phyloP scores from a whole-genome alignment of 2,329 filamentous ascomycete genomes.

The Pseudocercospora eumusae region DNA sequence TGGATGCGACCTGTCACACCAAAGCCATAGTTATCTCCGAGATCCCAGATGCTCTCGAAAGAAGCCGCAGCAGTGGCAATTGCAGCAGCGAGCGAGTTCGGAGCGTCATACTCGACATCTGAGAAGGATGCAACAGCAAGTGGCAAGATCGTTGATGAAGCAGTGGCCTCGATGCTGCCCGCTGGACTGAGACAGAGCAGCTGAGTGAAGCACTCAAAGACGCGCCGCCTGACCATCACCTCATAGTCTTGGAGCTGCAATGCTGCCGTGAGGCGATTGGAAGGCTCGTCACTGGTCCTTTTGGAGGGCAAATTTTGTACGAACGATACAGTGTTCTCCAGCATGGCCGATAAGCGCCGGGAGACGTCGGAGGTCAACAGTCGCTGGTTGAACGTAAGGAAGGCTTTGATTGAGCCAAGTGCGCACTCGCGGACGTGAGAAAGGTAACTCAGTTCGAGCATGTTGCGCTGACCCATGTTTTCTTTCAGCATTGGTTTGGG shows the following conservation, averaged over 20 bases:
- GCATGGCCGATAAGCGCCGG: conserved; percentile 87
- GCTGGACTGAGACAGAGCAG: conserved; percentile 84
- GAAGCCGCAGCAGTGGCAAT: conserved; percentile 87
- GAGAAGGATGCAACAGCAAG: conserved; percentile 89
- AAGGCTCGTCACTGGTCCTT: conserved; percentile 83
- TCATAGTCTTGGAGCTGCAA: conserved; percentile 88
- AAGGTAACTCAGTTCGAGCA: conserved; percentile 87
- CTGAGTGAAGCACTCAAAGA: conserved; percentile 92
- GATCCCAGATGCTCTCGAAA: conserved; percentile 94
- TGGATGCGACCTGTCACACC: conserved; percentile 83
- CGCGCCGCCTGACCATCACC: conserved; percentile 87
- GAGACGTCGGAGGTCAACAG: conserved; percentile 92
- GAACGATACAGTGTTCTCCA: conserved; percentile 91
- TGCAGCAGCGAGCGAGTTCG: conserved; percentile 81
- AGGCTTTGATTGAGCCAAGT: conserved; percentile 84
- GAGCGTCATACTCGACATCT: conserved; percentile 83
- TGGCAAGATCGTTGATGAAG: conserved; percentile 89
- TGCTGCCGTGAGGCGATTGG: conserved; percentile 78
- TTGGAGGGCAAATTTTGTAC: conserved; percentile 79
- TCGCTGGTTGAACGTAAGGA: conserved; percentile 89
- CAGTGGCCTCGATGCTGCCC: conserved; percentile 78
- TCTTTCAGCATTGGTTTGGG: conserved; percentile 94
- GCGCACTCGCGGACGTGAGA: conserved; percentile 95
- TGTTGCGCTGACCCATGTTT: conserved; percentile 77
- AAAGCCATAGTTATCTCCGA: conserved; percentile 91